Percentiles rank a stretch among this genome's conserved stretches.
phyloP scores from a whole-genome alignment of 805 yeast genomes.

The Kuraishia piskuri region DNA sequence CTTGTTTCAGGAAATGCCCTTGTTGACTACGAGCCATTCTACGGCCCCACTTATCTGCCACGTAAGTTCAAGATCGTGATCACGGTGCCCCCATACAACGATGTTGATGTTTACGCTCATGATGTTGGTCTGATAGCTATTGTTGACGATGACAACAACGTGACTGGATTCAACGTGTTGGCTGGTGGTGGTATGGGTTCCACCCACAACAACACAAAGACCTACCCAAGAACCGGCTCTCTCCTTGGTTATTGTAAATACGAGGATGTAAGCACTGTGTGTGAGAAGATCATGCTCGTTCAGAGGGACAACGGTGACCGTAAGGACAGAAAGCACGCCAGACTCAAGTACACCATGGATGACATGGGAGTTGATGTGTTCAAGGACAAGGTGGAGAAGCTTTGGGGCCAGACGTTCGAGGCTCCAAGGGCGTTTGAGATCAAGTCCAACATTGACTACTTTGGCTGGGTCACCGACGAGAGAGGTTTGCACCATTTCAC shows the following conservation, averaged over 20 bases:
- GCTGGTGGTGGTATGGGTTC: conserved; percentile 99
- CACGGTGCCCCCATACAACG: conserved; percentile 93
- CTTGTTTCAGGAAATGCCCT: conserved; percentile 81
- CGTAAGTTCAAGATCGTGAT: conserved; percentile 93
- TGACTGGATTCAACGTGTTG: conserved; percentile 76
- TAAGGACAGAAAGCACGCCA: conserved; percentile 92
- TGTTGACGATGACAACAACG: conserved; percentile 52
- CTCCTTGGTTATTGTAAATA: conserved; percentile 66
- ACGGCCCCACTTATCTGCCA: conserved; percentile 76
- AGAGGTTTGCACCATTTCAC: conserved; percentile 83
- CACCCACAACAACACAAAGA: conserved; percentile 92
- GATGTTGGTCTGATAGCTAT: conserved; percentile 92
- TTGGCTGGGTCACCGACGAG: conserved; percentile 91
- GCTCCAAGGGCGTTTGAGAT: conserved; percentile 67
- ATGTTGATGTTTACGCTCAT: conserved; percentile 93
- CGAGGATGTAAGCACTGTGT: conserved; percentile 65
- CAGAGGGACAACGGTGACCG: conserved; percentile 96
- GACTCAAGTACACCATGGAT: conserved; percentile 94
- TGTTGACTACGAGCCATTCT: conserved; percentile 79
- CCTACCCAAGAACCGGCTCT: conserved; percentile 93
- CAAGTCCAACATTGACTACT: conserved; percentile 81
- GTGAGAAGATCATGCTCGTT: conserved; percentile 87
- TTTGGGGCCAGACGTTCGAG: conserved; percentile 68
- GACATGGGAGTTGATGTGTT: conserved; percentile 85
- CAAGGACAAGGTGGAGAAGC: conserved; percentile 73